phyloP scores from a whole-genome alignment of 108 stramenopile genomes.

The Aurantiochytrium sp. region DNA sequence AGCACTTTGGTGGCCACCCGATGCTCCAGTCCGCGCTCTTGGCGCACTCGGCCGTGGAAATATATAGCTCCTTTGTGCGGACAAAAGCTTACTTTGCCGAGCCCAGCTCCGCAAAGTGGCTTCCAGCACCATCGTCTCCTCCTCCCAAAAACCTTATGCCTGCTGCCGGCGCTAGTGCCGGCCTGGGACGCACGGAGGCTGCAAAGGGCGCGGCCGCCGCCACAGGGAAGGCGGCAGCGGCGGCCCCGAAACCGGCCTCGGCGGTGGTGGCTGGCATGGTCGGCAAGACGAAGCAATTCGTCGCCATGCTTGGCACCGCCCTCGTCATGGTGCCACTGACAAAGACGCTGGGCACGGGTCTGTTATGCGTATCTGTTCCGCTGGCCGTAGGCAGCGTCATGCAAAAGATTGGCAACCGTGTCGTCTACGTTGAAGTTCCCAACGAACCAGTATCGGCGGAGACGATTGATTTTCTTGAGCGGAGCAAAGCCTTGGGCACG shows the following conservation, averaged over 20 bases:
- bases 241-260: not conserved
- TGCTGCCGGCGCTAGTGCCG: not conserved
- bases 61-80: not conserved
- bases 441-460: not conserved
- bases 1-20: not conserved
- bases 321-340: not conserved
- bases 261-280: slow-evolving; percentile 9
- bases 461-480: not conserved
- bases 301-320: not conserved
- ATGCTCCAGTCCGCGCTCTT: not conserved
- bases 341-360: not conserved
- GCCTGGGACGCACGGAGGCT: not conserved
- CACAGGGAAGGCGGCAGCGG: too few relatives aligned
- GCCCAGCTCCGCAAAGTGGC: not conserved
- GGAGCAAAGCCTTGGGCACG: not conserved
- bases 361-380: not conserved
- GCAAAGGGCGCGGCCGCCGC: not conserved
- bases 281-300: slow-evolving; percentile 8
- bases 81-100: not conserved
- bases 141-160: not conserved
- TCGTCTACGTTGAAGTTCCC: not conserved
- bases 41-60: not conserved
- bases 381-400: not conserved
- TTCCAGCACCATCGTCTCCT: not conserved
- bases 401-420: not conserved